Evolutionary conservation across 1,284 basidiomycete species (phyloP).

Genomic region (Leccinum griseonigrum): DNA sequence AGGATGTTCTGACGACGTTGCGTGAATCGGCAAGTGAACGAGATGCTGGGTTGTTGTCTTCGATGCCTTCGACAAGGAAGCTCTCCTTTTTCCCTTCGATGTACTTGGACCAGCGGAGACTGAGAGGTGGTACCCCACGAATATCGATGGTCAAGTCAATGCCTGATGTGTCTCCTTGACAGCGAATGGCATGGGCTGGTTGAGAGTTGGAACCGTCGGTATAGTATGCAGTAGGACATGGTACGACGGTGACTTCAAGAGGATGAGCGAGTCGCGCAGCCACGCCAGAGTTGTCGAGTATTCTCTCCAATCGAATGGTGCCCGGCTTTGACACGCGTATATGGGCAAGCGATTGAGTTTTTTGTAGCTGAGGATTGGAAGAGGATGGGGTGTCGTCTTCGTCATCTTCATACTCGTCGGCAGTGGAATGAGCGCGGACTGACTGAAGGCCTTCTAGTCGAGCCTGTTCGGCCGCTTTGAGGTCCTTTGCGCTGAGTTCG

Average conservation of each 20-base stretch:
- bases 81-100: conserved; percentile 60
- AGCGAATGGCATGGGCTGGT: conserved; percentile 55
- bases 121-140: conserved; percentile 76
- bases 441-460: conserved; percentile 51
- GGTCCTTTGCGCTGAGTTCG: conserved; percentile 61
- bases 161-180: conserved; percentile 67
- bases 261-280: conserved; percentile 65
- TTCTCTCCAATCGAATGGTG: conserved; percentile 66
- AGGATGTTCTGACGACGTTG: conserved; percentile 24
- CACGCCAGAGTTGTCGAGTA: conserved; percentile 67
- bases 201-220: conserved; percentile 41
- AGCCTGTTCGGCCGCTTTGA: conserved; percentile 62
- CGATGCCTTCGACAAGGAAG: conserved; percentile 82
- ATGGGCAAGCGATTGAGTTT: conserved; percentile 71
- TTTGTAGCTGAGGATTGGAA: conserved; percentile 47
- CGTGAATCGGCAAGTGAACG: conserved; percentile 17
- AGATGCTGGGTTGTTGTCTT: conserved; percentile 44
- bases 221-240: conserved; percentile 79
- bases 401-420: conserved; percentile 58
- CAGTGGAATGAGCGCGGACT: conserved; percentile 46
- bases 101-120: conserved; percentile 72
- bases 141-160: conserved; percentile 67
- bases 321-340: conserved; percentile 73
- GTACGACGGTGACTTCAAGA: conserved; percentile 71
- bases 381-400: conserved; percentile 41